Base-by-base conservation (phyloP, 495 filamentous ascomycete genomes). In the Podospora fimiseda region DNA sequence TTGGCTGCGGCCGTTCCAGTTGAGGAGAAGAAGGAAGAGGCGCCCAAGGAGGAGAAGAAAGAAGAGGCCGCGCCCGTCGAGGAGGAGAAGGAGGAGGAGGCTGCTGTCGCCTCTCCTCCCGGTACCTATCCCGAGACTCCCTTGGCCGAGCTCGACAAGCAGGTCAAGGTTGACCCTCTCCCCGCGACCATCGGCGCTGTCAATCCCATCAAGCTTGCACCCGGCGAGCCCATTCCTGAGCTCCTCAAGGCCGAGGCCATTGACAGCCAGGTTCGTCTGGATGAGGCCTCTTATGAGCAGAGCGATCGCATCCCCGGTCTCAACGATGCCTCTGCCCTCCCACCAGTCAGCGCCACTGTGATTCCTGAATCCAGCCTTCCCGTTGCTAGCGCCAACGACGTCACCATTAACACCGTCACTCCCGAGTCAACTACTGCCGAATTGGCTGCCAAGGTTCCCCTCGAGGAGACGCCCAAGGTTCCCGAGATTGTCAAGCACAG, bases 291-390 rank as follows among this genome's bases (percentile, higher is more conserved):
- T 1, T 96, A 96, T 64, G 84, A 95, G 62, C 83, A 83, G 59
- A 82, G 80, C 61, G 87, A 84, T 62, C 65, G 79, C 41, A 68
- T 78, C 50, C 71, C 77, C 50, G 70, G 79, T 53, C 50, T 75
- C 48, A 74, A 76, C 52, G n/a, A 71, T 86, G 44, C n/a, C n/a
- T n/a, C n/a, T n/a, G 70, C 74, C 30, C 68, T 90, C 38, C 85
- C 87, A 14, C 74, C 78, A n/a, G 67, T 84, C 36, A 73, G 77
- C 13, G 75, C 71, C 27, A 84, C 78, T 67, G 69, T 87, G 71
- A 92, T 93, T 57, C 90, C 90, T 9, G 89, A 95, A 70, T 93
- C 89, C 19, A 89, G 87, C 67, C 76, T 94, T 48, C 88, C 88
- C 15, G 86, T 90, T 58, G 78, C 76, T 39, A 59, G 63, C 47